A percentile compares a stretch with the other conserved stretches of the same genome.
Conservation (phyloP, 805 yeast species). For the Cyberlindnera veronae region DNA sequence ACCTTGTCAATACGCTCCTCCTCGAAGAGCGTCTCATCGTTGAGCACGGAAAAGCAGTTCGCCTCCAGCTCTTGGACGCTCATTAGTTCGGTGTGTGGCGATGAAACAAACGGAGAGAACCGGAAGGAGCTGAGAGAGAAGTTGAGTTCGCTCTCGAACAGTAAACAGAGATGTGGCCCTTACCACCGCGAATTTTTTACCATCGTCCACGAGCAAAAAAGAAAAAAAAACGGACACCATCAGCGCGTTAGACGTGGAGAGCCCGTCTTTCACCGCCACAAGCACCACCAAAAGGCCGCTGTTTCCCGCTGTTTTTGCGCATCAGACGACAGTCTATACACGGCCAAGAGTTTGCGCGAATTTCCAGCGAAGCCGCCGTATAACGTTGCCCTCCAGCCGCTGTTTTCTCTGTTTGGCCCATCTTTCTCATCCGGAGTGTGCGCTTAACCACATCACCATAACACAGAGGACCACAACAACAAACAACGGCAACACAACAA, state of each 20-base stretch:
- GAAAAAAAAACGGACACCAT: constrained; percentile 7
- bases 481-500: background rate
- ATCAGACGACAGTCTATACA: background rate
- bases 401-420: background rate
- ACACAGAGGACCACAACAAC: background rate
- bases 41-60: constrained; percentile 32
- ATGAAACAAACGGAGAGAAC: no score
- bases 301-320: background rate
- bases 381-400: background rate
- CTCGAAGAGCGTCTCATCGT: constrained; percentile 30
- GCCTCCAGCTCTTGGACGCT: constrained; percentile 18
- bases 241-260: constrained; percentile 1
- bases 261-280: background rate
- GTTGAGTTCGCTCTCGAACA: background rate
- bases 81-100: background rate
- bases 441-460: background rate
- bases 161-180: constrained; percentile 4
- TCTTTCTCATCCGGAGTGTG: background rate
- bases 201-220: background rate
- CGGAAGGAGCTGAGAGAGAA: background rate
- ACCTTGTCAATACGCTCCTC: constrained; percentile 39
- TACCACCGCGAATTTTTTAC: constrained; percentile 1
- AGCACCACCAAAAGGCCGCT: background rate
- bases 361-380: background rate
- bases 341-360: background rate